phyloP scores from a whole-genome alignment of 257 asterid species.

The Solanum paucissectum region DNA sequence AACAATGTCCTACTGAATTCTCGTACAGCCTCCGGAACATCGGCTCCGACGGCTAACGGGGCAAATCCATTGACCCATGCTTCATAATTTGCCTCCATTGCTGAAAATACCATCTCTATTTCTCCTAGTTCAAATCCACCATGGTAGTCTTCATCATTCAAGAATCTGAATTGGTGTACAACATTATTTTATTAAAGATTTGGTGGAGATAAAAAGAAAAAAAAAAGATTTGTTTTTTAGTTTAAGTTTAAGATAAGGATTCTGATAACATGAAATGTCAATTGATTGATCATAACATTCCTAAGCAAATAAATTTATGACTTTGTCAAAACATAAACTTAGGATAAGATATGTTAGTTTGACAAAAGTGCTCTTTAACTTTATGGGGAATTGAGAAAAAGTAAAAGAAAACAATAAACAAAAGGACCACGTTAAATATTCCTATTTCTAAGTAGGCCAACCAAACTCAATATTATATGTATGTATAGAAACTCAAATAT shows the following conservation, averaged over 20 bases:
- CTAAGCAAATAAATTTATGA: not conserved
- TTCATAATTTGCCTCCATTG: constrained; percentile 80
- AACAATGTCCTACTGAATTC: constrained; percentile 79
- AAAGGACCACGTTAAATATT: constrained; percentile 4
- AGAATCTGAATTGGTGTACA: constrained; percentile 26
- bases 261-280: not conserved
- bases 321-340: not conserved
- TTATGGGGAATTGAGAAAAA: not conserved
- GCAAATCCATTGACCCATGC: constrained; percentile 96
- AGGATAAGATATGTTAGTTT: not conserved
- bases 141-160: constrained; percentile 68
- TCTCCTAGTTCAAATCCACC: constrained; percentile 81
- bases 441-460: not conserved
- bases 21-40: constrained; percentile 81
- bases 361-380: not conserved
- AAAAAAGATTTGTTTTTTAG: not conserved
- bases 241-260: not conserved
- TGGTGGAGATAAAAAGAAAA: not conserved
- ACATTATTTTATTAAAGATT: not conserved
- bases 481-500: no score
- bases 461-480: not conserved
- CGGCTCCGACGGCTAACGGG: constrained; percentile 94
- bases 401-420: not conserved
- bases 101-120: constrained; percentile 58
- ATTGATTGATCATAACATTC: not conserved